Conservation (phyloP, 179 eudicot genomes). For the Vitellaria paradoxa region DNA sequence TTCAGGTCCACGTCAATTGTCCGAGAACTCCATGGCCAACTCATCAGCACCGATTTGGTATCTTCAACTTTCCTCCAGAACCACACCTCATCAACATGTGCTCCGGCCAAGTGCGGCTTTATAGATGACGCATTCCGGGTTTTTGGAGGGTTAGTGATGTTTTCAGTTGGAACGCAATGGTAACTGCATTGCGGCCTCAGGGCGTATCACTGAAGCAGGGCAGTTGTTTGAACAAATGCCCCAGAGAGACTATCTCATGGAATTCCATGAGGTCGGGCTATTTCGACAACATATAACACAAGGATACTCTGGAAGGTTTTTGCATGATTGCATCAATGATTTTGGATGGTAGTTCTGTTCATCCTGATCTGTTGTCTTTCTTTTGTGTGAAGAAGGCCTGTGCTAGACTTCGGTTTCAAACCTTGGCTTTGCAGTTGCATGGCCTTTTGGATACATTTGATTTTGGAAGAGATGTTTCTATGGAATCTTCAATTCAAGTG, state of each 20-base stretch:
- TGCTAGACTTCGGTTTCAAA: constrained; percentile 25
- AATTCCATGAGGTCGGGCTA: constrained; percentile 38
- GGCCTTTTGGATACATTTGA: constrained; percentile 26
- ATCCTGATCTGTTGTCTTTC: constrained; percentile 28
- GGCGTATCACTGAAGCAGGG: background rate
- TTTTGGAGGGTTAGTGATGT: background rate
- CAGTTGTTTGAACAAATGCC: constrained; percentile 5
- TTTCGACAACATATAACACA: constrained; percentile 21
- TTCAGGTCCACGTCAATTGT: background rate
- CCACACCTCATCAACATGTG: background rate
- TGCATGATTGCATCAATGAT: constrained; percentile 18
- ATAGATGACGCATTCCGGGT: background rate
- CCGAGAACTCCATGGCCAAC: background rate
- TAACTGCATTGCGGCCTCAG: background rate
- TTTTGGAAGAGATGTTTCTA: constrained; percentile 18
- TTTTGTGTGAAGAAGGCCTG: constrained; percentile 36
- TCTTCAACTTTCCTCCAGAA: background rate
- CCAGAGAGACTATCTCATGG: background rate
- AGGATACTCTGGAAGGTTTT: constrained; percentile 18
- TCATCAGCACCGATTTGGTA: background rate
- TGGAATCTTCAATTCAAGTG: constrained; percentile 32
- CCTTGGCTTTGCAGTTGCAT: constrained; percentile 35
- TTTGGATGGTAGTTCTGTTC: constrained; percentile 11
- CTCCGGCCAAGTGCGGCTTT: background rate
- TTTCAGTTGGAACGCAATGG: background rate